Evolutionary conservation across 1,284 basidiomycete species (phyloP).

Genomic region (Ceratobasidium sp.): DNA sequence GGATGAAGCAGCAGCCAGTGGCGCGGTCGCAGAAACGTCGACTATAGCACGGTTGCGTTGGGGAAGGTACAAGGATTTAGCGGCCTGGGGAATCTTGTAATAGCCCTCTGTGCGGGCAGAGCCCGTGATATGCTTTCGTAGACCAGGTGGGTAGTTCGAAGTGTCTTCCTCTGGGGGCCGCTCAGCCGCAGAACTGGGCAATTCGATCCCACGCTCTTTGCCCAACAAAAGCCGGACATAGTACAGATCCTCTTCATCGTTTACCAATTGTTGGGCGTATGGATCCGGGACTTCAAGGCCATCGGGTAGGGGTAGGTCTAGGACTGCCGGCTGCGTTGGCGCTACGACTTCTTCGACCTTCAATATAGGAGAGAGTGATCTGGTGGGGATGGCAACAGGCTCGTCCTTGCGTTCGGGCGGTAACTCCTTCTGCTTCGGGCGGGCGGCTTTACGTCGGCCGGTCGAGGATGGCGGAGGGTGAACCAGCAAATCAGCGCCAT

Average conservation of each 20-base stretch:
- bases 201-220: conserved; percentile 46
- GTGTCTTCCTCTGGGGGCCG: conserved; percentile 29
- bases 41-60: conserved; percentile 68
- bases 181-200: conserved; percentile 24
- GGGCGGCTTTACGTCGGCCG: conserved; percentile 20
- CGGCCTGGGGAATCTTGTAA: conserved; percentile 92
- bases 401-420: conserved; percentile 50
- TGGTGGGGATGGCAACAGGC: conserved; percentile 53
- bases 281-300: conserved; percentile 62
- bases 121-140: conserved; percentile 81
- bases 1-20: conserved; percentile 68
- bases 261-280: conserved; percentile 71
- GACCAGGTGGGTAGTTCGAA: conserved; percentile 51
- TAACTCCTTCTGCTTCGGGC: conserved; percentile 43
- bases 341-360: conserved; percentile 53
- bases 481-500: neutral
- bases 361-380: conserved; percentile 26
- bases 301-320: conserved; percentile 2
- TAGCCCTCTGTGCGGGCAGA: conserved; percentile 93
- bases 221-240: conserved; percentile 59
- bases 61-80: conserved; percentile 88
- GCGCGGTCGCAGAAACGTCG: conserved; percentile 50
- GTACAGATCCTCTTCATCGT: conserved; percentile 94
- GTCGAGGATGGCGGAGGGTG: conserved; percentile 32
- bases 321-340: conserved; percentile 51